A percentile compares a stretch with the other conserved stretches of the same genome.
These are phyloP conservation scores for Pseudoturritis turrita DNA, from an alignment of 345 rosid species.

Conservation along the genomic window DNA sequence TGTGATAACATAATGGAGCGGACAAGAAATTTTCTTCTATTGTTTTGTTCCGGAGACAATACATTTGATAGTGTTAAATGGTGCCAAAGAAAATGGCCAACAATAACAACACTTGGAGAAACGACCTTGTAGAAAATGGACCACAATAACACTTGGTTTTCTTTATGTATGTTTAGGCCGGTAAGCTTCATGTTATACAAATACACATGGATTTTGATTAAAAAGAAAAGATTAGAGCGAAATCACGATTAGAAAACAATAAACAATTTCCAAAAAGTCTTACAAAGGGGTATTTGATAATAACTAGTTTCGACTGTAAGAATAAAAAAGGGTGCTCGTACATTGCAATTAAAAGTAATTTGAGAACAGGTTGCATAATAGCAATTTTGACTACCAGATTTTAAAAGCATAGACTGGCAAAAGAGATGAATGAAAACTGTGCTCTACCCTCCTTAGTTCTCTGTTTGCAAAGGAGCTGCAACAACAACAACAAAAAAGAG, in stretches of 20 bases:
- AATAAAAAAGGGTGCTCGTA: background rate
- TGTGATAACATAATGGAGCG: background rate
- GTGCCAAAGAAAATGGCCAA: background rate
- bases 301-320: background rate
- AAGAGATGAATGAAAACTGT: conserved; percentile 16
- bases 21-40: background rate
- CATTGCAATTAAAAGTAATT: background rate
- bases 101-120: background rate
- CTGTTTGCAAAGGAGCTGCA: conserved; percentile 22
- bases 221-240: background rate
- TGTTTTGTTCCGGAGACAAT: too few species aligned
- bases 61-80: background rate
- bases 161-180: background rate
- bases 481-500: background rate
- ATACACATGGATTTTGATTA: background rate
- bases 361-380: background rate
- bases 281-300: background rate
- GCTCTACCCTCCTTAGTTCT: conserved; percentile 3
- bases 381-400: conserved; percentile 1
- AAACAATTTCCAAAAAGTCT: background rate
- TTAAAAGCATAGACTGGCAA: background rate
- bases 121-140: background rate
- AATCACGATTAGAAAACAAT: background rate
- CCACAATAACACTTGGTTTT: background rate
- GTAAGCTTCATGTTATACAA: background rate